Conservation (phyloP, 805 yeast genomes). For the Ogataea paraovalis region DNA sequence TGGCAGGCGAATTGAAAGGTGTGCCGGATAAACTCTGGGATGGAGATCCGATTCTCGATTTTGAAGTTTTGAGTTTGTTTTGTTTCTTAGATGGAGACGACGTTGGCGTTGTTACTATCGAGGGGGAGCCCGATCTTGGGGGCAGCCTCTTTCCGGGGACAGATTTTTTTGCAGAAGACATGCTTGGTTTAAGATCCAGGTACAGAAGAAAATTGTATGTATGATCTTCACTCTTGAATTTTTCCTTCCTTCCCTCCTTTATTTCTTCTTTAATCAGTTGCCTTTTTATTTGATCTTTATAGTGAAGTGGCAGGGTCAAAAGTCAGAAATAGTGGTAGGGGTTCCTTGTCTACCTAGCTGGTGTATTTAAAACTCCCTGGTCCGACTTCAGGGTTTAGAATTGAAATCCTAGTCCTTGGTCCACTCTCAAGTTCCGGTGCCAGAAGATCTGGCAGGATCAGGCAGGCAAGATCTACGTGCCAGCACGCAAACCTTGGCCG, state of each 20-base stretch:
- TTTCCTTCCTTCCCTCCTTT: not conserved
- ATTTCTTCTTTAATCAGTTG: too few relatives aligned
- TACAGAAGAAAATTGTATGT: too few relatives aligned
- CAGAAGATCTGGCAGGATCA: constrained; percentile 1
- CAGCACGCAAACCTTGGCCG: not conserved
- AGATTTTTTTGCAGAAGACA: constrained; percentile 17
- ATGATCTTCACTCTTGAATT: not conserved
- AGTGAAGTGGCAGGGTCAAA: too few relatives aligned
- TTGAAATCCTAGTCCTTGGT: not conserved
- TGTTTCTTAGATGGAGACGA: constrained; percentile 1
- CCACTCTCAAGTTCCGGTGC: not conserved
- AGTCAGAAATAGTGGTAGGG: too few relatives aligned
- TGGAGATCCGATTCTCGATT: not conserved
- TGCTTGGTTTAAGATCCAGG: too few relatives aligned
- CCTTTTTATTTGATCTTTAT: too few relatives aligned
- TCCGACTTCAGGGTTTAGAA: too few relatives aligned
- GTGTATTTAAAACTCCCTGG: too few relatives aligned
- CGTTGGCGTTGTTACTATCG: constrained; percentile 3
- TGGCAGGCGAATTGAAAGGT: not conserved
- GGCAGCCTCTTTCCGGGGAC: constrained; percentile 15
- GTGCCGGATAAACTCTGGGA: not conserved
- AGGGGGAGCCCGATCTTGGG: constrained; percentile 1
- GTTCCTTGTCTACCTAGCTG: too few relatives aligned
- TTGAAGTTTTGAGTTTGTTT: not conserved
- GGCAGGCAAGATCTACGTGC: not conserved